Percentiles rank a stretch among this genome's conserved stretches.
Conservation (phyloP, 1,139 yeast species). For the Scheffersomyces parashehatae region DNA sequence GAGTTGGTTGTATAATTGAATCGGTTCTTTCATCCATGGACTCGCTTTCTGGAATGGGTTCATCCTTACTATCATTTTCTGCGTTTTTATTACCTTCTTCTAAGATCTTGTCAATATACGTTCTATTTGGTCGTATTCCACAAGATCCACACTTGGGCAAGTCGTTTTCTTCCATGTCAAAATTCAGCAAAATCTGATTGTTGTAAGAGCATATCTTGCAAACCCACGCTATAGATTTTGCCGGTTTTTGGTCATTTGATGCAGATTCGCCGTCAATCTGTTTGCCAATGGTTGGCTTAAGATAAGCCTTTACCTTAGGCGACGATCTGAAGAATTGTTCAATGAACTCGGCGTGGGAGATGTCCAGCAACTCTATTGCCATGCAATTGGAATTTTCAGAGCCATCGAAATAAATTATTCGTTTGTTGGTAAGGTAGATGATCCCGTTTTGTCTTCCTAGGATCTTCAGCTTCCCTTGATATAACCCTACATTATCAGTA, state of each 20-base stretch:
- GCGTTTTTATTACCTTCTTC: conserved; percentile 1
- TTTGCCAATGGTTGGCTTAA: conserved; percentile 12
- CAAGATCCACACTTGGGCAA: conserved; percentile 72
- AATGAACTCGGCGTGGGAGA: conserved; percentile 47
- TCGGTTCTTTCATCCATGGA: neutral
- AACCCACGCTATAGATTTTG: conserved; percentile 55
- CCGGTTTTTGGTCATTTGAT: conserved; percentile 1
- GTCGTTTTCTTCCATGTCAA: conserved; percentile 29
- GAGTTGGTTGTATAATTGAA: neutral
- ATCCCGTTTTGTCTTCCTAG: conserved; percentile 71
- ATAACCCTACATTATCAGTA: conserved; percentile 62
- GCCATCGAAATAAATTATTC: conserved; percentile 75
- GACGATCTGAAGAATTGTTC: conserved; percentile 76
- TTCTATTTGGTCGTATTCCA: conserved; percentile 50
- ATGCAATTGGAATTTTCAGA: conserved; percentile 44
- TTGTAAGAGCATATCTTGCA: conserved; percentile 82
- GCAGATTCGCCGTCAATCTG: conserved; percentile 7
- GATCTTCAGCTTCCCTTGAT: conserved; percentile 70
- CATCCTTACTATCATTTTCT: neutral
- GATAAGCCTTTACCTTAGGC: conserved; percentile 60
- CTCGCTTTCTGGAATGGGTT: neutral
- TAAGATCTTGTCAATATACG: conserved; percentile 4
- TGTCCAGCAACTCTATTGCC: conserved; percentile 47
- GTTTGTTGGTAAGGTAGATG: conserved; percentile 68
- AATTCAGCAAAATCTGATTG: conserved; percentile 46